Base-by-base conservation (phyloP, 2,329 filamentous ascomycete genomes). In the Tothia fuscella region DNA sequence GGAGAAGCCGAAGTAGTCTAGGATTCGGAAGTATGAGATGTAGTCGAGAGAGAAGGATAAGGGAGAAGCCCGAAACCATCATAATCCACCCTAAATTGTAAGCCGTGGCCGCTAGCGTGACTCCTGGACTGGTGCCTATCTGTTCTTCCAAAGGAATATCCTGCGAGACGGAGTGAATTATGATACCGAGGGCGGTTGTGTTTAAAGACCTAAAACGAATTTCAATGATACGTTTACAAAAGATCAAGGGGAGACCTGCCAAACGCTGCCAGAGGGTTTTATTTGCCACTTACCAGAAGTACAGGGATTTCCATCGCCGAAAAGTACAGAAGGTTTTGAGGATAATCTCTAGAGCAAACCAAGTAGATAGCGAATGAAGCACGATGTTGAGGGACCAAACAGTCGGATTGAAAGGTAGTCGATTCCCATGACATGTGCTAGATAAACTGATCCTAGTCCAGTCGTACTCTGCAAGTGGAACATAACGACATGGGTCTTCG, bases 21-120 rank as follows among this genome's bases (percentile, higher is more conserved):
- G 64, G 61, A 31, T 74, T 70, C 13, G 66, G 66, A 3, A 75
- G 57, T 9, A 80, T 64, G 1, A 80, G 62, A 51, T 79, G 74
- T 1, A 80, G 63, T 4, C 76, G 66, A 0, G 74, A 79, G 60
- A 74, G 80, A 1, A 80, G 60, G 1, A 80, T 76, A 10, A 78
- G 49, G 0, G 70, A 69, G 52, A 78, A 73, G 0, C 76, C 76
- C 2, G 74, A 75, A 0, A 80, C 68, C 72, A 79, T 77, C 2
- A 59, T 50, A 53, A 69, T 71, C 70, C 76, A 72, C 7, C 72
- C 75, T 42, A 78, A 46, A n/a, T 62, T 63, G 24, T 70, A 54
- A 3, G 70, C 47, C 4, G 64, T 62, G 4, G 62, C 58, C 2
- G 60, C 56, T 10, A 21, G 14, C 30, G 28, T 30, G 13, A 37